A percentile compares a stretch with the other conserved stretches of the same genome.
Conservation (phyloP, 148 eudicot species). For the Suaeda aralocaspica region DNA sequence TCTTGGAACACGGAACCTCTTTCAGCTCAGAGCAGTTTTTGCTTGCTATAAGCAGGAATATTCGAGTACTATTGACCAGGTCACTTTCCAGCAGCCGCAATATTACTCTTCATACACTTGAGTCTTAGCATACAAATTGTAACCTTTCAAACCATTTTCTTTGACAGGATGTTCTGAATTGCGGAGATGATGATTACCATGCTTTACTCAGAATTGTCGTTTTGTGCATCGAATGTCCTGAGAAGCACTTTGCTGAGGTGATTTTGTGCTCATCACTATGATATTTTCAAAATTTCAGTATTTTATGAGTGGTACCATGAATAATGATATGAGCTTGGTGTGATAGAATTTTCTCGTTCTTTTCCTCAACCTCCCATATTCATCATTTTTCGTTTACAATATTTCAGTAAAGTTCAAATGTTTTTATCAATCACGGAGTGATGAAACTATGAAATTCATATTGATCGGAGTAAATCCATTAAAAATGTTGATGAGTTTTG, state of each 20-base stretch:
- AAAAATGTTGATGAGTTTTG: neutral
- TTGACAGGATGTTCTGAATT: conserved; percentile 54
- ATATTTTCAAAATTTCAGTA: neutral
- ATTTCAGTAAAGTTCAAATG: neutral
- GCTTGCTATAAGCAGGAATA: conserved; percentile 43
- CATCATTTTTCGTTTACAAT: too few species aligned
- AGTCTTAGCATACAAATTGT: neutral
- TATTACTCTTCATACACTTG: neutral
- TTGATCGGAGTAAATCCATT: neutral
- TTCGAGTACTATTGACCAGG: conserved; percentile 55
- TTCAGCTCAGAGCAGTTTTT: conserved; percentile 72
- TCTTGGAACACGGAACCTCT: conserved; percentile 55
- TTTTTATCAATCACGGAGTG: neutral
- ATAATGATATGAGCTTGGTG: neutral
- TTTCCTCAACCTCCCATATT: neutral
- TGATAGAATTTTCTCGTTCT: neutral
- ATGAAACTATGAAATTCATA: neutral
- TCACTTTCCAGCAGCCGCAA: conserved; percentile 18
- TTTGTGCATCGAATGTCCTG: conserved; percentile 67
- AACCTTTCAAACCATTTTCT: neutral
- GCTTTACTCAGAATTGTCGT: conserved; percentile 42
- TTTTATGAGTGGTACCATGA: neutral
- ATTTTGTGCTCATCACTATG: neutral
- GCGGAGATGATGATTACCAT: conserved; percentile 47
- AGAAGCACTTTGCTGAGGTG: conserved; percentile 84